phyloP scores from a whole-genome alignment of 2,329 filamentous ascomycete genomes.

The Cladorrhinum sp. region DNA sequence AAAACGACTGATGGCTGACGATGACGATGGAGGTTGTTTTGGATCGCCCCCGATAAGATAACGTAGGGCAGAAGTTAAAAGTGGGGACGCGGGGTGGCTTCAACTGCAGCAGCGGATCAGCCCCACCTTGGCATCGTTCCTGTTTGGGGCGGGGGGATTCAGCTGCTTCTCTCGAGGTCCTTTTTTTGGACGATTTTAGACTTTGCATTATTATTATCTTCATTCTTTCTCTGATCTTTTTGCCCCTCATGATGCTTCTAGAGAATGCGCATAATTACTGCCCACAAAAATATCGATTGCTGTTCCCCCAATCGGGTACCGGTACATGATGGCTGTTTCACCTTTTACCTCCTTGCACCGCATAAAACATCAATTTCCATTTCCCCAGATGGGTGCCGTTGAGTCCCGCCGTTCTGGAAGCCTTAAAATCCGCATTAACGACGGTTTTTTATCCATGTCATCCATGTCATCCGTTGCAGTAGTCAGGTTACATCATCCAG shows the following conservation, averaged over 20 bases:
- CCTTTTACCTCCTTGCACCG: background rate
- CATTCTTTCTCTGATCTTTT: background rate
- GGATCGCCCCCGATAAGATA: background rate
- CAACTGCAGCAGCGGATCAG: background rate
- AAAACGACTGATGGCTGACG: background rate
- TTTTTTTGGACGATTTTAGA: background rate
- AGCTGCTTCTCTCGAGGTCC: background rate
- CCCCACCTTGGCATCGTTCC: background rate
- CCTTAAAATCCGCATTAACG: background rate
- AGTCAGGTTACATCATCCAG: background rate
- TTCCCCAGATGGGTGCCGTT: background rate
- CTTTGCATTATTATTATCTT: background rate
- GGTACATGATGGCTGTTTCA: background rate
- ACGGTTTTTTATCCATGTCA: background rate
- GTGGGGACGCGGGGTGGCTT: constrained; percentile 1
- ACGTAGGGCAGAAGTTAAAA: background rate
- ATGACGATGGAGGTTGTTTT: background rate
- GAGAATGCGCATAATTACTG: too few species aligned
- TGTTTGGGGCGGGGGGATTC: background rate
- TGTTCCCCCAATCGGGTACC: background rate
- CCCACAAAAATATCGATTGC: too few species aligned
- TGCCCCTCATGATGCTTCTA: too few species aligned
- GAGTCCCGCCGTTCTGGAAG: background rate
- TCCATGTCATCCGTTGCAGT: background rate
- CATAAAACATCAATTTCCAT: background rate